phyloP scores from a whole-genome alignment of 2,329 filamentous ascomycete genomes.

The Colletotrichum shisoi region DNA sequence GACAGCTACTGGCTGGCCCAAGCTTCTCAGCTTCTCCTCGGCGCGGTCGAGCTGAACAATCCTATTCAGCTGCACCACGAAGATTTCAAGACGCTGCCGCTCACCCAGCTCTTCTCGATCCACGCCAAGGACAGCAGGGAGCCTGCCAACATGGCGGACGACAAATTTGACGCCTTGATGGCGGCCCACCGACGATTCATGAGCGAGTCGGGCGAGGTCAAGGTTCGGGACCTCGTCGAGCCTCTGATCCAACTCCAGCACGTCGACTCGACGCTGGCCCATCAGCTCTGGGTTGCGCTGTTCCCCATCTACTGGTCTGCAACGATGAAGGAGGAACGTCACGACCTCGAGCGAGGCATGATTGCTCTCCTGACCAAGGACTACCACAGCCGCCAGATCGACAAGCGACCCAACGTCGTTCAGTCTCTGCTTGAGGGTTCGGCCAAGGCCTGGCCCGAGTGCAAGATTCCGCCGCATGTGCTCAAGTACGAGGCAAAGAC shows the following conservation, averaged over 20 bases:
- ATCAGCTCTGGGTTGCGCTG: slow-evolving; percentile 87
- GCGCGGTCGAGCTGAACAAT: slow-evolving; percentile 86
- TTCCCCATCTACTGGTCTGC: slow-evolving; percentile 96
- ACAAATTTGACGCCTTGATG: slow-evolving; percentile 82
- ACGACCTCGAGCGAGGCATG: slow-evolving; percentile 88
- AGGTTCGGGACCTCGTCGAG: slow-evolving; percentile 86
- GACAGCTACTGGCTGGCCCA: slow-evolving; percentile 98
- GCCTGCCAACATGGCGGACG: slow-evolving; percentile 77
- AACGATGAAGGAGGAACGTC: slow-evolving; percentile 83
- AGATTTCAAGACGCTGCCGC: slow-evolving; percentile 80
- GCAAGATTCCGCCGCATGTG: slow-evolving; percentile 93
- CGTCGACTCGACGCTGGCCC: slow-evolving; percentile 79
- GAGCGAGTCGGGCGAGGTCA: slow-evolving; percentile 82
- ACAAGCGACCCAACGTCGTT: slow-evolving; percentile 93
- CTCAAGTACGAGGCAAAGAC: slow-evolving; percentile 94
- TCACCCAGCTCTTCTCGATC: slow-evolving; percentile 75
- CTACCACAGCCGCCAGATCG: slow-evolving; percentile 91
- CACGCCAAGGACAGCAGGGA: slow-evolving; percentile 74
- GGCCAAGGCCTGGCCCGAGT: slow-evolving; percentile 82
- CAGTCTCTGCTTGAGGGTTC: slow-evolving; percentile 90
- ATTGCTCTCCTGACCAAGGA: slow-evolving; percentile 93
- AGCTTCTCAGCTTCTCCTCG: slow-evolving; percentile 89
- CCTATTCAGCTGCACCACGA: slow-evolving; percentile 79
- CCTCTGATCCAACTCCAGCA: slow-evolving; percentile 93
- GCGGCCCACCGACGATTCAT: slow-evolving; percentile 83